phyloP scores from a whole-genome alignment of 768 basidiomycete species.

The Auriscalpium vulgare region DNA sequence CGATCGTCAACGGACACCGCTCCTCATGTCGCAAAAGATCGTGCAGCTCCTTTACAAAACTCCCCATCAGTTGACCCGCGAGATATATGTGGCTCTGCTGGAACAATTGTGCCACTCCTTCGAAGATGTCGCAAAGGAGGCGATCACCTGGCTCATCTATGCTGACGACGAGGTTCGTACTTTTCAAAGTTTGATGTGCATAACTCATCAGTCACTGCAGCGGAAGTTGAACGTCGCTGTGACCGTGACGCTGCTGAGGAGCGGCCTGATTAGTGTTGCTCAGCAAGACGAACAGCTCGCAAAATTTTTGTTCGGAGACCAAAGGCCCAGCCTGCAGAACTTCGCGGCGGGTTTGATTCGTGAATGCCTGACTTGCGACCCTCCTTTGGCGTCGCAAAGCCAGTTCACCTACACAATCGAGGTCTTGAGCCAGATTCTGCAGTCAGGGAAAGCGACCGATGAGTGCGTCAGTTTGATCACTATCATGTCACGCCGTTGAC shows the following conservation, averaged over 20 bases:
- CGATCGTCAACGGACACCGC: constrained; percentile 78
- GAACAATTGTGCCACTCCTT: constrained; percentile 85
- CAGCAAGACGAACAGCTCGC: constrained; percentile 89
- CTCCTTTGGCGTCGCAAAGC: constrained; percentile 69
- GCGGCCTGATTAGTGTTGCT: constrained; percentile 66
- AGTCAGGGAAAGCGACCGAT: constrained; percentile 73
- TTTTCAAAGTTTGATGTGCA: not conserved
- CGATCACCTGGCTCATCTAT: constrained; percentile 91
- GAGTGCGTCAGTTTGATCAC: constrained; percentile 46
- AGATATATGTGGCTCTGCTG: constrained; percentile 86
- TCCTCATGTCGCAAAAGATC: constrained; percentile 93
- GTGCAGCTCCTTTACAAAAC: constrained; percentile 94
- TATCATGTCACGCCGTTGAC: not conserved
- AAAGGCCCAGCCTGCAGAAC: constrained; percentile 66
- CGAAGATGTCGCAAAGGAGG: constrained; percentile 92
- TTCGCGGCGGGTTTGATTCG: constrained; percentile 81
- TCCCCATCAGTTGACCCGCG: constrained; percentile 74
- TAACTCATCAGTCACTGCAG: constrained; percentile 30
- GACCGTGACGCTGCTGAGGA: constrained; percentile 80
- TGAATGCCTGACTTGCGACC: constrained; percentile 77
- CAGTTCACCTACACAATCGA: constrained; percentile 81
- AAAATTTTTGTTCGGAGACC: constrained; percentile 72
- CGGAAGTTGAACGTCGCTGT: constrained; percentile 96
- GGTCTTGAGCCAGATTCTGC: constrained; percentile 64
- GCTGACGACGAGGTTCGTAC: constrained; percentile 86